Evolutionary conservation across 257 asterid species (phyloP), one percentile per base, ranked within the genome.

Genomic region (Marsdenia floribunda): DNA sequence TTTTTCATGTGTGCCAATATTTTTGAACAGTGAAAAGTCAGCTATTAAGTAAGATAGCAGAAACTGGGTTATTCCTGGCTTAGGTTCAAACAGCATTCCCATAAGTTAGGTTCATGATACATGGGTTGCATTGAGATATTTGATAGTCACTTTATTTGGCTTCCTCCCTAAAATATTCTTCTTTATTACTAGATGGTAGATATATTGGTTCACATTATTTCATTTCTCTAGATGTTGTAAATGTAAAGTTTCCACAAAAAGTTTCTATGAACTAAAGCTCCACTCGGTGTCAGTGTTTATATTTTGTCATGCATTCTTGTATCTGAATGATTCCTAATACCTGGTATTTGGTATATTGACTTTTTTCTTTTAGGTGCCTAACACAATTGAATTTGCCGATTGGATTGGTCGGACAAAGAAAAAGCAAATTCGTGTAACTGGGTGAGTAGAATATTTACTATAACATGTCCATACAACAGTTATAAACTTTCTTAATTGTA

Each of bases 381-480:
- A 95, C 89, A 92, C 97, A 57, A 76, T 87, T 70, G 99, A 95
- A 78, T 95, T 95, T 89, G 99, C 99, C 75, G 97, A 92, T 87
- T 95, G 99, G 99, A 92, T 95, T 85, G 96, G 99, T 73, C 88
- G 98, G 86, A 95, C 98, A 55, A 95, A 95, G 84, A 90, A 88
- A 87, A 95, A 90, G 90, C 81, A 90, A 81, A 95, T 95, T 80
- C 96, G 88, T 76, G 90, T 95, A 61, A 92, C 96, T 80, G 96
- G 99, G 99, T 94, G 76, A 82, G 96, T 89, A 13, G 72, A 69
- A 50, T 37, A 35, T 76, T 24, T 74, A 81, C 76, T 78, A 57
- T 81, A 60, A 47, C 72, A 70, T 76, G 74, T 73, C 73, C 67
- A 35, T 71, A 53, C 77, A 68, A 67, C 71, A 68, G 68, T 70